Evolutionary conservation across 306 rosid species (phyloP), one percentile per base, ranked within the genome.

Genomic region (Quillaja saponaria): DNA sequence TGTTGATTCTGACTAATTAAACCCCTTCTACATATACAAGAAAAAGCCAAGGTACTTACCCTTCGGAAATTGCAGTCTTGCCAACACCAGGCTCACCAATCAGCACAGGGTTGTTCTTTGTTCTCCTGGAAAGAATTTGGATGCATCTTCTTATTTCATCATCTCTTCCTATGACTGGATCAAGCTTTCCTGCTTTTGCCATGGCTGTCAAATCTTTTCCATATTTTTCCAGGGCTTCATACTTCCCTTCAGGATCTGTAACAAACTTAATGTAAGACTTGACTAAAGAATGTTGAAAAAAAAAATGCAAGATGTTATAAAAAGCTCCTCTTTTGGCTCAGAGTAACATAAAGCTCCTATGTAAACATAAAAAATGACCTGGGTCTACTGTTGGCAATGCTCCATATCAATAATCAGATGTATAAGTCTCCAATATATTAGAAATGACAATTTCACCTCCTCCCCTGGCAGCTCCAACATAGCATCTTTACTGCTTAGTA

Each of bases 31-130:
- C 31, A 25, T 25, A 25, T 25, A 1, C 31, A 3, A 39, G 13
- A 3, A 39, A 8, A 42, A 55, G 42, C 48, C 61, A 17, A 6
- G 64, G 41, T 44, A 50, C 87, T 78, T 81, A 89, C 99, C 99
- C 99, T 82, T 92, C 99, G 41, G 99, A 92, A 66, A 92, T 84
- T 11, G 99, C 99, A 63, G 99, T 92, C 79, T 92, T 92, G 39
- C 99, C 99, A 39, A 92, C 99, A 67, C 99, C 99, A 51, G 99
- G 99, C 87, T 92, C 99, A 46, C 99, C 99, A 60, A 92, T 92
- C 38, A 92, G 82, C 63, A 92, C 99, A 49, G 99, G 99, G 60
- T 92, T 92, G 71, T 92, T 92, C 85, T 92, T 92, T 49, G 96
- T 92, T 86, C 99, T 89, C 81, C 99, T 79, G 46, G 99, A 92